phyloP scores from a whole-genome alignment of 2,329 filamentous ascomycete genomes.

The Diaporthe vaccinii region DNA sequence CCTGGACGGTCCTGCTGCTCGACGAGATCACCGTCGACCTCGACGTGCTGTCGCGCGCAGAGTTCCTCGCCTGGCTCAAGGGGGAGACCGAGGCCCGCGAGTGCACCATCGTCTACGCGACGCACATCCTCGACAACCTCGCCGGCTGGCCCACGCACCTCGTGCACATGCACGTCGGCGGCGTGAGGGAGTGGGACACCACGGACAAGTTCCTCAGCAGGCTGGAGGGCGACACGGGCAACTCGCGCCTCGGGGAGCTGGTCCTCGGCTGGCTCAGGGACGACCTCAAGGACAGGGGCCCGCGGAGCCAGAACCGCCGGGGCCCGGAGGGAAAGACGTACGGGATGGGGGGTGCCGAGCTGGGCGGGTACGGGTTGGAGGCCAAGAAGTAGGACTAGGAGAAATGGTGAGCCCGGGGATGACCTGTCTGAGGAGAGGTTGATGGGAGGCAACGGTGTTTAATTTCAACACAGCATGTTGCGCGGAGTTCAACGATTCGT shows the following conservation, averaged over 20 bases:
- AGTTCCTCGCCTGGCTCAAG: conserved; percentile 90
- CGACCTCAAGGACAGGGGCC: conserved; percentile 84
- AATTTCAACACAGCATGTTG: conserved; percentile 34
- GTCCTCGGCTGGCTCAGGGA: conserved; percentile 89
- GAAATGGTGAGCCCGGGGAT: neutral
- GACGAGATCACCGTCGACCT: conserved; percentile 98
- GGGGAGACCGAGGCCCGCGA: conserved; percentile 84
- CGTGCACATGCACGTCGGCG: conserved; percentile 93
- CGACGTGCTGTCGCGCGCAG: conserved; percentile 85
- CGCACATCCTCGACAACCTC: conserved; percentile 95
- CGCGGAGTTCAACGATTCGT: neutral
- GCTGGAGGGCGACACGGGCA: conserved; percentile 69
- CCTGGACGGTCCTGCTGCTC: conserved; percentile 90
- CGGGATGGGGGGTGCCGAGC: conserved; percentile 61
- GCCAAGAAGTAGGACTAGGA: conserved; percentile 48
- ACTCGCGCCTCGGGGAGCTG: conserved; percentile 87
- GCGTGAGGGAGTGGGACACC: conserved; percentile 86
- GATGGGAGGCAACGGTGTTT: too few species aligned
- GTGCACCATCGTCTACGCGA: conserved; percentile 97
- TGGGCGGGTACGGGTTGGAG: conserved; percentile 72
- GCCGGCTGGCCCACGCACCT: conserved; percentile 95
- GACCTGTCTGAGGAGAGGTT: neutral
- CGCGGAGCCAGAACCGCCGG: conserved; percentile 71
- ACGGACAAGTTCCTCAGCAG: conserved; percentile 77
- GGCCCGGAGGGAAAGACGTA: conserved; percentile 76